phyloP scores from a whole-genome alignment of 441 rosid species.

The Pelargonium myrrhifolium region DNA sequence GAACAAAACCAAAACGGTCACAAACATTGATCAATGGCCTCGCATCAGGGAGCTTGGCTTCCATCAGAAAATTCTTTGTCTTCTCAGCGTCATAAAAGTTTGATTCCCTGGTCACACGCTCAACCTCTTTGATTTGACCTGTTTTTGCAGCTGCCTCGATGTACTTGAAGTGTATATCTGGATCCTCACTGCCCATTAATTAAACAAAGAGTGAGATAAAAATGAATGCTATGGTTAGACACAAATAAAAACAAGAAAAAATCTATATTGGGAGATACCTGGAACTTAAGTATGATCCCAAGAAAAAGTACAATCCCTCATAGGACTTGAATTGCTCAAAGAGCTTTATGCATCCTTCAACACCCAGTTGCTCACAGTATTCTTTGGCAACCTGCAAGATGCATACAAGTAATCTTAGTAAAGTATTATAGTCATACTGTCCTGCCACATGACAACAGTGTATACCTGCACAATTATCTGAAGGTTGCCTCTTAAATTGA shows the following conservation, averaged over 20 bases:
- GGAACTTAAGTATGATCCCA: slow-evolving; percentile 92
- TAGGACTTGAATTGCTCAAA: slow-evolving; percentile 98
- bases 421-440: slow-evolving; percentile 1
- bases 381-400: slow-evolving; percentile 63
- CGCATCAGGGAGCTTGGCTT: slow-evolving; percentile 94
- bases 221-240: neutral
- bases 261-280: slow-evolving; percentile 35
- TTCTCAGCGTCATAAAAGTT: slow-evolving; percentile 91
- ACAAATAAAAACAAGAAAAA: neutral
- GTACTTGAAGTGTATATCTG: slow-evolving; percentile 88
- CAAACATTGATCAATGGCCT: slow-evolving; percentile 92
- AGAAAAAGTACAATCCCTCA: slow-evolving; percentile 92
- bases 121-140: slow-evolving; percentile 95
- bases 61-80: slow-evolving; percentile 93
- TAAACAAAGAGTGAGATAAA: too few species aligned
- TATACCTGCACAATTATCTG: slow-evolving; percentile 27
- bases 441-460: slow-evolving; percentile 5
- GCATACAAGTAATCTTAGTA: slow-evolving; percentile 16
- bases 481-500: slow-evolving; percentile 65
- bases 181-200: slow-evolving; percentile 62
- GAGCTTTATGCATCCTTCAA: slow-evolving; percentile 54
- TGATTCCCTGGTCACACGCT: slow-evolving; percentile 95
- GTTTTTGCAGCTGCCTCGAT: slow-evolving; percentile 96
- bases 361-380: slow-evolving; percentile 91
- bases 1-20: slow-evolving; percentile 94